Percentiles rank a stretch among this genome's conserved stretches.
Conservation (phyloP, 306 rosid species). For the Rosa persica region DNA sequence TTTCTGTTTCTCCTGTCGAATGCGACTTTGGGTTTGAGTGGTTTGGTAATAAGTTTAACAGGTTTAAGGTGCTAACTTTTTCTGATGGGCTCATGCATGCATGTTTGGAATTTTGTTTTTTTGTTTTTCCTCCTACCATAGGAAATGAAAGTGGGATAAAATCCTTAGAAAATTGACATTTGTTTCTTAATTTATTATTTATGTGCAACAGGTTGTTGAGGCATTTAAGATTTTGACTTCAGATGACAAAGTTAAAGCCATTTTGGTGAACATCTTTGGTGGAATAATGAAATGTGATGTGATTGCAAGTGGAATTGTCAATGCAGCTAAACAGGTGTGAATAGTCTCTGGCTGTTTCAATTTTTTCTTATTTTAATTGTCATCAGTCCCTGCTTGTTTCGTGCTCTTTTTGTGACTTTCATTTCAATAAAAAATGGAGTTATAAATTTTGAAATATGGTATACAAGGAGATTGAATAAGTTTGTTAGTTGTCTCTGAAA, state of each 20-base stretch:
- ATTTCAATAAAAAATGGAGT: not conserved
- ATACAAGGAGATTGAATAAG: not conserved
- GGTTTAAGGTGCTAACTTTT: not conserved
- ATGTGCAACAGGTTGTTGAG: conserved; percentile 73
- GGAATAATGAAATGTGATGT: conserved; percentile 99
- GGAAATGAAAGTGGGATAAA: not conserved
- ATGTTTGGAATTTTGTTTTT: not conserved
- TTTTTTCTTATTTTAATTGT: not conserved
- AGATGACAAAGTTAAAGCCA: conserved; percentile 94
- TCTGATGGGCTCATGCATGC: not conserved
- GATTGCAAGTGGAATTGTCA: conserved; percentile 96
- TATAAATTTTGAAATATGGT: not conserved
- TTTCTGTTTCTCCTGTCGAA: not conserved
- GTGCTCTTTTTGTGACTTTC: not conserved
- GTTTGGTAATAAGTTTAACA: not conserved
- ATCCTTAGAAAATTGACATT: not conserved
- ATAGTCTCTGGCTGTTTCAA: not conserved
- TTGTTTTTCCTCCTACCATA: too few species aligned
- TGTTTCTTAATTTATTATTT: conserved; percentile 13
- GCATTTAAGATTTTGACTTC: conserved; percentile 97
- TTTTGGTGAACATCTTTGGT: conserved; percentile 96
- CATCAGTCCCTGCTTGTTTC: not conserved
- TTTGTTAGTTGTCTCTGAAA: too few species aligned
- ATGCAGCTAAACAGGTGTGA: conserved; percentile 91
- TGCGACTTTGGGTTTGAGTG: not conserved